Evolutionary conservation across 805 yeast genomes (phyloP).

Genomic region (Komagataella kurtzmanii): DNA sequence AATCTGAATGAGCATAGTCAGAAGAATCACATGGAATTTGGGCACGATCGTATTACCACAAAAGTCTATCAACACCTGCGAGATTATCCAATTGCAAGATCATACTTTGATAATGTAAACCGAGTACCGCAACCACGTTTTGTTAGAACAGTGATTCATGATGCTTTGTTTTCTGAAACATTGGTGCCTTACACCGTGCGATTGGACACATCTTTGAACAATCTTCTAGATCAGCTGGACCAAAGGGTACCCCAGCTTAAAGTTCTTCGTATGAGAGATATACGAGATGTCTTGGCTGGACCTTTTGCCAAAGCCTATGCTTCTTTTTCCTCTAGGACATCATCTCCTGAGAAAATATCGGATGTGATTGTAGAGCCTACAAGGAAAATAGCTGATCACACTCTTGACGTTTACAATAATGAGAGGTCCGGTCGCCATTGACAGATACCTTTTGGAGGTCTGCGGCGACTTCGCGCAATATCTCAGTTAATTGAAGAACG

Average conservation of each 20-base stretch:
- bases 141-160: constrained; percentile 10
- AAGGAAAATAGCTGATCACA: neutral
- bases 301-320: constrained; percentile 30
- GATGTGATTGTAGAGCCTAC: neutral
- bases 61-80: neutral
- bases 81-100: constrained; percentile 26
- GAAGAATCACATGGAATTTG: neutral
- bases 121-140: constrained; percentile 14
- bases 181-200: constrained; percentile 9
- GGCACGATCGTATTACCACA: neutral
- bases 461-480: neutral
- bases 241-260: constrained; percentile 42
- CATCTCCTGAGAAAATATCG: neutral
- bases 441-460: neutral
- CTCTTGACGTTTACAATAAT: neutral
- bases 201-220: constrained; percentile 42
- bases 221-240: constrained; percentile 45
- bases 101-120: constrained; percentile 16
- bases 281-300: constrained; percentile 31
- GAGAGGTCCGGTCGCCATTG: neutral
- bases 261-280: constrained; percentile 34
- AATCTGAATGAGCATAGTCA: neutral
- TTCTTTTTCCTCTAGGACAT: neutral
- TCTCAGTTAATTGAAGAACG: neutral
- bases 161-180: constrained; percentile 12